Conservation (phyloP, 441 rosid genomes). For the Populus hybrid region DNA sequence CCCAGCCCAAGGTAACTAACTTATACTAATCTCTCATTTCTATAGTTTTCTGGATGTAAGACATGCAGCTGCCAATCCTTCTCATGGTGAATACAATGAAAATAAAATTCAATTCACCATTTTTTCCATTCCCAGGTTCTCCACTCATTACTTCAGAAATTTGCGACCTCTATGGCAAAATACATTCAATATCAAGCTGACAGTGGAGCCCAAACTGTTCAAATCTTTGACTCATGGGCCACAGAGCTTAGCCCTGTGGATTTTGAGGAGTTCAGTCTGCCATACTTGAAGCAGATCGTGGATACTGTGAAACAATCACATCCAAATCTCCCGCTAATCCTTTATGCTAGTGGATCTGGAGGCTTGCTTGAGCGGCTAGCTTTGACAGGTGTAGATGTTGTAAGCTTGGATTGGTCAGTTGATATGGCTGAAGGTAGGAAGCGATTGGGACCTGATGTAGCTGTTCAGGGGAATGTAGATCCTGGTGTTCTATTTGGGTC, state of each 20-base stretch:
- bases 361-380: constrained; percentile 88
- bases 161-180: constrained; percentile 67
- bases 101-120: constrained; percentile 2
- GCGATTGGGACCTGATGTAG: constrained; percentile 67
- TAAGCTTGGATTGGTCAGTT: constrained; percentile 97
- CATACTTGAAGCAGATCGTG: constrained; percentile 84
- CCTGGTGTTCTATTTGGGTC: constrained; percentile 95
- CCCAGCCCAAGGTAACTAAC: constrained; percentile 71
- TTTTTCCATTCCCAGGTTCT: constrained; percentile 51
- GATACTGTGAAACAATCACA: constrained; percentile 78
- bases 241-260: constrained; percentile 95
- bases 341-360: constrained; percentile 94
- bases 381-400: constrained; percentile 85
- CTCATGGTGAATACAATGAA: neutral
- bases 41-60: neutral
- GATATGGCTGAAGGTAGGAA: constrained; percentile 97
- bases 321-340: constrained; percentile 80
- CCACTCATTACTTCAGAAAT: constrained; percentile 61
- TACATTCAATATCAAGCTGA: constrained; percentile 83
- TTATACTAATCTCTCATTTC: neutral
- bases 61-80: neutral
- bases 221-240: constrained; percentile 97
- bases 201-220: constrained; percentile 96
- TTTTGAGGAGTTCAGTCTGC: constrained; percentile 90
- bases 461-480: constrained; percentile 93